phyloP scores from a whole-genome alignment of 306 rosid species.

The Prunus salicina region DNA sequence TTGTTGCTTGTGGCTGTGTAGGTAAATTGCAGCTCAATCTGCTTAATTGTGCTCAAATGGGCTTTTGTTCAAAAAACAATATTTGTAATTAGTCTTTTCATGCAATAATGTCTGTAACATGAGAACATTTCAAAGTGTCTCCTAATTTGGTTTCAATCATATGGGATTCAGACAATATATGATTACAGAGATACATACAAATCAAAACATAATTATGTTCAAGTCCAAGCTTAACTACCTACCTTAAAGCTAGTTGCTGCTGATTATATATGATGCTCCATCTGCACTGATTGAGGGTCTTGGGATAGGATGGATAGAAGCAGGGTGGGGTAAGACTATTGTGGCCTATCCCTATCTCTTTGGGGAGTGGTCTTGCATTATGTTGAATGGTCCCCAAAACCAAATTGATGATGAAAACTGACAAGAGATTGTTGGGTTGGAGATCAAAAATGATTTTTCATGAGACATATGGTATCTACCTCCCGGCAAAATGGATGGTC shows the following conservation, averaged over 20 bases:
- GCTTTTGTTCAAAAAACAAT: not conserved
- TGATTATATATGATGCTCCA: not conserved
- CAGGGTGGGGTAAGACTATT: slow-evolving; percentile 30
- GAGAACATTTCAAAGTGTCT: slow-evolving; percentile 11
- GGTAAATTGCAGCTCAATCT: not conserved
- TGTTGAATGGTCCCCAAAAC: slow-evolving; percentile 38
- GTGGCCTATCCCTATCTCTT: slow-evolving; percentile 34
- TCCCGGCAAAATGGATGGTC: slow-evolving; percentile 29
- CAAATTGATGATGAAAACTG: slow-evolving; percentile 31
- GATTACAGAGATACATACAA: not conserved
- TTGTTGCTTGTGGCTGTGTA: no score
- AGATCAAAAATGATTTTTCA: slow-evolving; percentile 25
- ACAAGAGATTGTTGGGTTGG: slow-evolving; percentile 27
- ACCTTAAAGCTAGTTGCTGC: not conserved
- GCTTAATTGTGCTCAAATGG: not conserved
- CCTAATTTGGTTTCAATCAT: slow-evolving; percentile 4
- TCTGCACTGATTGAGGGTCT: slow-evolving; percentile 21
- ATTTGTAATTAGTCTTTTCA: not conserved
- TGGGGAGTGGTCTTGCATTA: slow-evolving; percentile 31
- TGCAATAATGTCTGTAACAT: slow-evolving; percentile 16
- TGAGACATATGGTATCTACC: slow-evolving; percentile 14
- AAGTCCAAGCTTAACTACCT: not conserved
- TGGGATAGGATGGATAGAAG: slow-evolving; percentile 1
- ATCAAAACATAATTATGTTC: slow-evolving; percentile 3
- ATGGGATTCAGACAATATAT: not conserved